Conservation (phyloP, 768 basidiomycete species). For the Leucocoprinus sp. region DNA sequence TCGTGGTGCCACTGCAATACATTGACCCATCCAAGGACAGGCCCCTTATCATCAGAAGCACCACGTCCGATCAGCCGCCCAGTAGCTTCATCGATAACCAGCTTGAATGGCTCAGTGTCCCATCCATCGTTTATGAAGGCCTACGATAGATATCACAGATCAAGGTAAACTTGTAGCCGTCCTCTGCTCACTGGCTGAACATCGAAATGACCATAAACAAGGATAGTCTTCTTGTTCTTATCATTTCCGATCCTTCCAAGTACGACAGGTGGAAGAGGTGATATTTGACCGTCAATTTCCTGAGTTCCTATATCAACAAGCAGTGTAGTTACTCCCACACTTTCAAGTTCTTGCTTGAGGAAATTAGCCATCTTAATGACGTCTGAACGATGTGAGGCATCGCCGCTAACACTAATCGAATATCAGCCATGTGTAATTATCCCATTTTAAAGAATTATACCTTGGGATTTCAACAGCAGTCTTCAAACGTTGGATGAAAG, state of each 20-base stretch:
- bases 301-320: slow-evolving; percentile 75
- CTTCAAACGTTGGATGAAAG: slow-evolving; percentile 71
- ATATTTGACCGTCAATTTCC: slow-evolving; percentile 49
- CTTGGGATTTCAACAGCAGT: slow-evolving; percentile 78
- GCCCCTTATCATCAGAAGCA: slow-evolving; percentile 87
- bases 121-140: slow-evolving; percentile 67
- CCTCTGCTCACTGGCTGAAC: slow-evolving; percentile 70
- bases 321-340: slow-evolving; percentile 73
- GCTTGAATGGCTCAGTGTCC: slow-evolving; percentile 77
- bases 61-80: slow-evolving; percentile 78
- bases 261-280: slow-evolving; percentile 76
- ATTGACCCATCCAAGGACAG: slow-evolving; percentile 83
- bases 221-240: slow-evolving; percentile 85
- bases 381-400: slow-evolving; percentile 61
- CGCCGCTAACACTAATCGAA: slow-evolving; percentile 52
- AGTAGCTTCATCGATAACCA: slow-evolving; percentile 38
- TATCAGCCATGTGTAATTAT: not conserved
- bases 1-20: slow-evolving; percentile 78
- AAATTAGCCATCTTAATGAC: slow-evolving; percentile 84
- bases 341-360: slow-evolving; percentile 63
- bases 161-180: not conserved
- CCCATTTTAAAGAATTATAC: slow-evolving; percentile 32
- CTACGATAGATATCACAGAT: slow-evolving; percentile 15
- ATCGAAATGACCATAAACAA: slow-evolving; percentile 93
- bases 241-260: slow-evolving; percentile 78